Conservation (phyloP, 2,329 filamentous ascomycete species). For the Cadophora gregata region DNA sequence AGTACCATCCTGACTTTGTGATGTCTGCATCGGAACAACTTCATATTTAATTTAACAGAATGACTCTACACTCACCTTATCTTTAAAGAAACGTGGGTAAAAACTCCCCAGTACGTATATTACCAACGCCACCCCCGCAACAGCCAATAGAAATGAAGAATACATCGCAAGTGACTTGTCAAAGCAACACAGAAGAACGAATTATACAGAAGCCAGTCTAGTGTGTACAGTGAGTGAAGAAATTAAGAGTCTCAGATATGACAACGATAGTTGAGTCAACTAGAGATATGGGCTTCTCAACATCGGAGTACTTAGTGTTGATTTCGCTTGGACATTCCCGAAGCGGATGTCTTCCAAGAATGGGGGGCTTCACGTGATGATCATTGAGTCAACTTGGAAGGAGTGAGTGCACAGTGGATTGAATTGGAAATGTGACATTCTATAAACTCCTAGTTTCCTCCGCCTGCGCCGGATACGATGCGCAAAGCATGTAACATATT, state of each 20-base stretch:
- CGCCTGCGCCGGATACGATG: not conserved
- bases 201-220: not conserved
- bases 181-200: not conserved
- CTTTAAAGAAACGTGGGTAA: not conserved
- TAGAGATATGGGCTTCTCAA: not conserved
- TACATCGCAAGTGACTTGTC: not conserved
- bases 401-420: not conserved
- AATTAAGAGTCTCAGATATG: not conserved
- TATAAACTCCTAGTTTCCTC: not conserved
- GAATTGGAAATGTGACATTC: not conserved
- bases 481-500: not conserved
- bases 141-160: conserved; percentile 1
- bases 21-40: no score
- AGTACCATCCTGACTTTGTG: no score
- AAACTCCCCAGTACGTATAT: not conserved
- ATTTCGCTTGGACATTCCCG: conserved; percentile 12
- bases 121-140: conserved; percentile 5
- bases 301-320: no score
- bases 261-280: not conserved
- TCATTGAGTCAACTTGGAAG: not conserved
- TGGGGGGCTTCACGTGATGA: conserved; percentile 18
- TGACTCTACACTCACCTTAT: not conserved
- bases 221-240: not conserved
- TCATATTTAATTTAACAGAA: no score
- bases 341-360: conserved; percentile 17